phyloP scores from a whole-genome alignment of 805 yeast genomes.

The Candida ponderosae region DNA sequence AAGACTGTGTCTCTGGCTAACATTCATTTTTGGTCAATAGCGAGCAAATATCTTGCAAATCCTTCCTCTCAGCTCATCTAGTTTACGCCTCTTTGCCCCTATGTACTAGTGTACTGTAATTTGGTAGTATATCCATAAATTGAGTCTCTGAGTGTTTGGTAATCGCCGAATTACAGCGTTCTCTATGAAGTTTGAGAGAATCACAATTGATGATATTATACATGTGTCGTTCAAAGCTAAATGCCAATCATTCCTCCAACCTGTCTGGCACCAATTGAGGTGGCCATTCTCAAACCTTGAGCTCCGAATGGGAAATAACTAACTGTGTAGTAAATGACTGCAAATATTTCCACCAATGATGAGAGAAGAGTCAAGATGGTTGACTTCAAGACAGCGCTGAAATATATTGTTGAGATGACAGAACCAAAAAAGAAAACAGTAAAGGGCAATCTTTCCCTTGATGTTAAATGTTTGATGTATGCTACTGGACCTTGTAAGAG shows the following conservation, averaged over 20 bases:
- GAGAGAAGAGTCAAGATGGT: slow-evolving; percentile 71
- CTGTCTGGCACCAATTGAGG: slow-evolving; percentile 49
- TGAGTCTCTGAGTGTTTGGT: no score
- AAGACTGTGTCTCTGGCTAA: no score
- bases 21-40: no score
- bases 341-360: slow-evolving; percentile 69
- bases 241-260: slow-evolving; percentile 4
- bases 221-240: no score
- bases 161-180: no score
- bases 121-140: no score
- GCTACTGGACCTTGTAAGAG: slow-evolving; percentile 88
- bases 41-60: no score
- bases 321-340: slow-evolving; percentile 83
- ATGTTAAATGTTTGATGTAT: slow-evolving; percentile 64
- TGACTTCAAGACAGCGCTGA: slow-evolving; percentile 59
- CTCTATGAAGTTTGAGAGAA: no score
- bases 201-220: no score
- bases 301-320: slow-evolving; percentile 97
- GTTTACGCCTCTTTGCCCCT: no score
- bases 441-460: slow-evolving; percentile 73
- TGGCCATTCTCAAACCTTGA: slow-evolving; percentile 54
- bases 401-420: slow-evolving; percentile 69
- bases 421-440: slow-evolving; percentile 75
- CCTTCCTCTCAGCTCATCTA: no score
- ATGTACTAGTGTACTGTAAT: no score